phyloP scores from a whole-genome alignment of 2,329 filamentous ascomycete genomes.

The Aspergillus floridensis region DNA sequence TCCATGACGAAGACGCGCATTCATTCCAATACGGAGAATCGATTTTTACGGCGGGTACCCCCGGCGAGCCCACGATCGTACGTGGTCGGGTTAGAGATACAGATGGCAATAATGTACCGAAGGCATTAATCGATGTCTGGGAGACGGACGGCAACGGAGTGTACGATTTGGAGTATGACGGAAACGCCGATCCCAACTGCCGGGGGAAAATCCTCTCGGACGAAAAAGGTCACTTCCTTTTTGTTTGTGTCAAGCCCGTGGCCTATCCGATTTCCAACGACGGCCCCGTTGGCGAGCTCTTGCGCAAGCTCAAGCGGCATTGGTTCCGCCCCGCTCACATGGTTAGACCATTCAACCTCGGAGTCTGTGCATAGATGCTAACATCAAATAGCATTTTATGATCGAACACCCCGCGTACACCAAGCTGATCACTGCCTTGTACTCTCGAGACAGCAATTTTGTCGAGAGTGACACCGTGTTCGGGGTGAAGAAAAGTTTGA shows the following conservation, averaged over 20 bases:
- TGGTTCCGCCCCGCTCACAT: constrained; percentile 26
- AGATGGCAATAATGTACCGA: constrained; percentile 20
- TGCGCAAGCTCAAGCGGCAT: constrained; percentile 21
- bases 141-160: constrained; percentile 28
- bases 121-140: constrained; percentile 25
- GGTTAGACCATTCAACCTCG: neutral
- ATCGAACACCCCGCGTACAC: constrained; percentile 6
- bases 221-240: constrained; percentile 22
- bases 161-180: constrained; percentile 28
- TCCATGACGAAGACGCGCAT: constrained; percentile 19
- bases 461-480: constrained; percentile 31
- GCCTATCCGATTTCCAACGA: constrained; percentile 29
- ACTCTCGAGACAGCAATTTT: constrained; percentile 29
- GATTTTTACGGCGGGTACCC: neutral
- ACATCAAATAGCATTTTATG: neutral
- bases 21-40: constrained; percentile 4
- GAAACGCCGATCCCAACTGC: constrained; percentile 22
- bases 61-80: constrained; percentile 5
- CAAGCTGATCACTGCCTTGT: constrained; percentile 21
- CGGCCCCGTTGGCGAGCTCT: constrained; percentile 22
- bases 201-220: constrained; percentile 23
- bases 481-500: constrained; percentile 30
- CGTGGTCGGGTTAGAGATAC: constrained; percentile 22
- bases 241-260: constrained; percentile 27
- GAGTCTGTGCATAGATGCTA: neutral